These are phyloP conservation scores for Nakazawaea ambrosiae DNA, from an alignment of 805 yeast species.

Conservation along the genomic window DNA sequence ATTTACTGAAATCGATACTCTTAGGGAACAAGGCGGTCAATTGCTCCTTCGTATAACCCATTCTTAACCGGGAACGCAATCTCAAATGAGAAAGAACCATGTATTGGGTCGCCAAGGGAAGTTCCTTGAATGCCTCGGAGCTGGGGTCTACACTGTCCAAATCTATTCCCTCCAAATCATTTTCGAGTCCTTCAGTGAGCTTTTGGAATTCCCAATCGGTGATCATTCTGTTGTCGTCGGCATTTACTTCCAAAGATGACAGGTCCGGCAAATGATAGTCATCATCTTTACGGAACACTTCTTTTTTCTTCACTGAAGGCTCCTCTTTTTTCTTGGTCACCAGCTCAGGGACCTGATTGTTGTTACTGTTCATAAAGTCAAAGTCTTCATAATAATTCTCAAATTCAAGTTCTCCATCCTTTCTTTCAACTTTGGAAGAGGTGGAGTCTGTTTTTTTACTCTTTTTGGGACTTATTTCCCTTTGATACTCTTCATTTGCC, in stretches of 20 bases:
- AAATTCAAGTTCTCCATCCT: conserved; percentile 19
- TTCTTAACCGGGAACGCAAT: conserved; percentile 77
- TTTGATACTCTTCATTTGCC: conserved; percentile 25
- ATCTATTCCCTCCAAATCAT: conserved; percentile 62
- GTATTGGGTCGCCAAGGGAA: conserved; percentile 86
- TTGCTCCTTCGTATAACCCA: conserved; percentile 94
- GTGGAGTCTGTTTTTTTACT: conserved; percentile 7
- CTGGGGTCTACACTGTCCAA: conserved; percentile 75
- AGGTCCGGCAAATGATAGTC: conserved; percentile 82
- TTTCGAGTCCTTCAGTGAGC: conserved; percentile 46
- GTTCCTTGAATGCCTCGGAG: conserved; percentile 63
- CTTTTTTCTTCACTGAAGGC: conserved; percentile 13
- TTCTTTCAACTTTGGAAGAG: no score
- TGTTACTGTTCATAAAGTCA: conserved; percentile 1
- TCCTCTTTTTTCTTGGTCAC: background rate
- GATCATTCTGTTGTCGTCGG: conserved; percentile 62
- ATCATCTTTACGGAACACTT: conserved; percentile 50
- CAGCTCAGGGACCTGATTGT: background rate
- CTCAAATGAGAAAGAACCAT: conserved; percentile 80
- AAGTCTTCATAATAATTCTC: conserved; percentile 7
- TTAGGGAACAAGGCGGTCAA: conserved; percentile 74
- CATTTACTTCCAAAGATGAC: conserved; percentile 42
- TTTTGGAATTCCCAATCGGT: conserved; percentile 67
- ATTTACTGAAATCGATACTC: conserved; percentile 83
- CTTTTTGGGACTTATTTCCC: conserved; percentile 2